Conservation (phyloP, 352 stramenopile species). For the Phytophthora syringae region DNA sequence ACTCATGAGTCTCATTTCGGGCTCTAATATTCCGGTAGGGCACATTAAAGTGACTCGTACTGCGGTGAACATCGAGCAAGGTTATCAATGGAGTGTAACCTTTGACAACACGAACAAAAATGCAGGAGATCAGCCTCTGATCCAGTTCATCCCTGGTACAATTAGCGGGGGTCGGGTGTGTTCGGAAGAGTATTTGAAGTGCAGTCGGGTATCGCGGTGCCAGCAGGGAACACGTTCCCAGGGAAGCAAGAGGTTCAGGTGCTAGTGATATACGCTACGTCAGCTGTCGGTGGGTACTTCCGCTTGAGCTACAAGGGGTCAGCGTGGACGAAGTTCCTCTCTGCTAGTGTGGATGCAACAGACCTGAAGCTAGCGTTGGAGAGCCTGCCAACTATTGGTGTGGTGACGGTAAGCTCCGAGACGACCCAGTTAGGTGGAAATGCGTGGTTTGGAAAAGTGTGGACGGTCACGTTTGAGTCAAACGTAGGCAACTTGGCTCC, state of each 20-base stretch:
- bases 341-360: constrained; percentile 36
- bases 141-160: constrained; percentile 55
- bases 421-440: constrained; percentile 13
- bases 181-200: constrained; percentile 57
- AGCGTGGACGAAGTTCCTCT: constrained; percentile 70
- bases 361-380: constrained; percentile 68
- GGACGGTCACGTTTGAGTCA: constrained; percentile 83
- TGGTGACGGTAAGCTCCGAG: constrained; percentile 52
- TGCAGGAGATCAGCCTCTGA: constrained; percentile 62
- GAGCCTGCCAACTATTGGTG: constrained; percentile 66
- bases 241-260: constrained; percentile 78
- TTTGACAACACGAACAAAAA: constrained; percentile 56
- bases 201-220: constrained; percentile 49
- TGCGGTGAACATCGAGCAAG: constrained; percentile 59
- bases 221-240: constrained; percentile 44
- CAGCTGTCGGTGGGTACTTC: constrained; percentile 68
- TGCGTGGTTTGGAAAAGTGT: constrained; percentile 63
- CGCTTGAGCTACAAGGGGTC: constrained; percentile 80
- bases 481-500: constrained; percentile 63
- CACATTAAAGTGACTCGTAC: constrained; percentile 68
- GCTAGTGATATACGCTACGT: constrained; percentile 55
- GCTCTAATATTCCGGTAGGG: constrained; percentile 66
- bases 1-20: too few species aligned
- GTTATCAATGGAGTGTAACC: constrained; percentile 82
- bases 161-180: constrained; percentile 38